These are phyloP conservation scores for Sphaerulina populicola DNA, from an alignment of 2,329 filamentous ascomycete species.

Conservation along the genomic window DNA sequence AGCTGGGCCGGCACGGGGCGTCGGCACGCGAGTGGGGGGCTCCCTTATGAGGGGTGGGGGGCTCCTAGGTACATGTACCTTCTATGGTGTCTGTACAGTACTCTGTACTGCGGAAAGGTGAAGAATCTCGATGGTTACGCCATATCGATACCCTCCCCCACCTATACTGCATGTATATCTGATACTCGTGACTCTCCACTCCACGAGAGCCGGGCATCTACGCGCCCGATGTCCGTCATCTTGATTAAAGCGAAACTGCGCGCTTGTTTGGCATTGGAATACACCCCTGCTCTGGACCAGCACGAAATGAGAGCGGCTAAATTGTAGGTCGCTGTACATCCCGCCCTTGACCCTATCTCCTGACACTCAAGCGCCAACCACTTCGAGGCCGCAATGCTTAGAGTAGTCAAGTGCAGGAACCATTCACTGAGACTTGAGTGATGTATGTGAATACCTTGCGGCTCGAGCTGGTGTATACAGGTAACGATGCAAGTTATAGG, in stretches of 20 bases:
- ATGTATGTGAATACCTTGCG: neutral
- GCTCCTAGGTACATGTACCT: neutral
- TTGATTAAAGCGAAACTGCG: neutral
- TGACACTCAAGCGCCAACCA: too few relatives aligned
- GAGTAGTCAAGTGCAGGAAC: neutral
- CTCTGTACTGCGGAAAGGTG: neutral
- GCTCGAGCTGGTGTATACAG: neutral
- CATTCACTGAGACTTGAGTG: neutral
- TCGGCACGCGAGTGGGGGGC: conserved; percentile 1
- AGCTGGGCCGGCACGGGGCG: conserved; percentile 9
- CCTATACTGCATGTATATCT: neutral
- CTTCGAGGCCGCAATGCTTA: neutral
- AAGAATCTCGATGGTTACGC: neutral
- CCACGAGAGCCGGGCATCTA: neutral
- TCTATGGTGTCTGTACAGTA: neutral
- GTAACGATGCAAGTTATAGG: neutral
- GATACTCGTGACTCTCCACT: neutral
- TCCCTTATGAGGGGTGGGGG: neutral
- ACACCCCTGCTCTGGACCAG: neutral
- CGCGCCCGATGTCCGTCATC: neutral
- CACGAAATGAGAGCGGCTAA: neutral
- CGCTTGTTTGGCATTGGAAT: neutral
- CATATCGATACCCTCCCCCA: neutral
- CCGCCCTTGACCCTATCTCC: neutral
- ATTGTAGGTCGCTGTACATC: neutral